Evolutionary conservation across 345 rosid genomes (phyloP), one percentile per base, ranked within the genome.

Genomic region (Mallotus nudiflorus): DNA sequence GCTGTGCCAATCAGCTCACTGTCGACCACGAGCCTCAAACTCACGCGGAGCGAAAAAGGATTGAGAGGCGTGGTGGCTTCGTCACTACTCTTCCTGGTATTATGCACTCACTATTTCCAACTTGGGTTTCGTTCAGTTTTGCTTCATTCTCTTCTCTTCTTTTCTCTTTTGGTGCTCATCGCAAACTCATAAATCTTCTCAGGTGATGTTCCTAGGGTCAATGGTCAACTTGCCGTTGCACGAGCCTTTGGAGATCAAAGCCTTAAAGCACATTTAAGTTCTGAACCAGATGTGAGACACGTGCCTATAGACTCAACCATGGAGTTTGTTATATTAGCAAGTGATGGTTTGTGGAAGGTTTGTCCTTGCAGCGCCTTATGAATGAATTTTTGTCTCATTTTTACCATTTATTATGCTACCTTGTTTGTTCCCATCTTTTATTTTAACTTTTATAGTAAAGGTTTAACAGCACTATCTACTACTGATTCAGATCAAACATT

Each of bases 331-430:
- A 84, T 86, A 74, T 65, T 86, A 65, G 90, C 87, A 24, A 86
- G 89, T 29, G 89, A 83, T 70, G 89, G 87, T 53, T 76, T 86
- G 65, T 86, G 89, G 89, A 83, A 85, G 89, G 89, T 85, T 71
- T 79, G 89, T 80, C 63, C 35, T 70, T 66, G 16, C 61, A 29
- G 12, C 61, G 52, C 48, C 68, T 69, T 54, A 44, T 39, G 33
- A 22, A 24, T 28, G 33, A 14, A 9, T 35, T 67, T 28, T 15
- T 18, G 42, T 59, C 42, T n/a, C 25, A 56, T 28, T 51, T 55
- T 58, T 19, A 18, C 9, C 37, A 7, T 48, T n/a, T 51, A 9
- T 60, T 4, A 4, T 29, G 7, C 33, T 58, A 16, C 31, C 39
- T 56, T 56, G 7, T 19, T 56, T 28, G 9, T 56, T 56, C 61